Conservation (phyloP, 2,329 filamentous ascomycete genomes). For the Stylonectria norvegica region DNA sequence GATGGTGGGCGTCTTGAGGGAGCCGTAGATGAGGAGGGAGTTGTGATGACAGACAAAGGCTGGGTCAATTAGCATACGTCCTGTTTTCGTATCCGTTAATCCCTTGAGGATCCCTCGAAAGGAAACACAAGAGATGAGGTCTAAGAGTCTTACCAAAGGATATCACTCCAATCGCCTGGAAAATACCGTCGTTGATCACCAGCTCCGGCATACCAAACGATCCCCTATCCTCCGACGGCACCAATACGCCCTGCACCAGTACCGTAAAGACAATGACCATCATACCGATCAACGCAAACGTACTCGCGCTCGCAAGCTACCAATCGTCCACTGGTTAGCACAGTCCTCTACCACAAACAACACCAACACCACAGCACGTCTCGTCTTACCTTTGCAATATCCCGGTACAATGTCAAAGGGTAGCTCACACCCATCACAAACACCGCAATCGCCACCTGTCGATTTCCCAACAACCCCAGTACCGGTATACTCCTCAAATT, state of each 20-base stretch:
- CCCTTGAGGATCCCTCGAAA: too few species aligned
- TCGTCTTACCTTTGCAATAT: conserved; percentile 82
- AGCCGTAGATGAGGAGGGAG: conserved; percentile 95
- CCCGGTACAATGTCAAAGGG: conserved; percentile 87
- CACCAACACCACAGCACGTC: not conserved
- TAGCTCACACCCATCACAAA: conserved; percentile 85
- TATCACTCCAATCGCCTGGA: conserved; percentile 95
- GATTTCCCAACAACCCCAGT: conserved; percentile 76
- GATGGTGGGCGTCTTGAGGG: conserved; percentile 87
- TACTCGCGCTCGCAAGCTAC: conserved; percentile 92
- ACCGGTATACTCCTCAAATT: conserved; percentile 68
- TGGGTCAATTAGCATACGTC: too few species aligned
- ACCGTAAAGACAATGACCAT: conserved; percentile 83
- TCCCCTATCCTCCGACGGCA: conserved; percentile 69
- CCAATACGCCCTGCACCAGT: conserved; percentile 74
- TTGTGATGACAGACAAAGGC: conserved; percentile 83
- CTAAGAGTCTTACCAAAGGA: conserved; percentile 89
- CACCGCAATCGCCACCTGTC: conserved; percentile 80
- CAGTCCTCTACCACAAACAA: not conserved
- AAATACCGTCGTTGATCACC: conserved; percentile 81
- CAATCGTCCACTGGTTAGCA: conserved; percentile 13
- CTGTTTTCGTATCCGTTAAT: too few species aligned
- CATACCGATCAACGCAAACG: conserved; percentile 91
- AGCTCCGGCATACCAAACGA: conserved; percentile 66
- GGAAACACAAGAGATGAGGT: conserved; percentile 2